Conservation (phyloP, 768 basidiomycete genomes). For the Leccinum disarticulatum region DNA sequence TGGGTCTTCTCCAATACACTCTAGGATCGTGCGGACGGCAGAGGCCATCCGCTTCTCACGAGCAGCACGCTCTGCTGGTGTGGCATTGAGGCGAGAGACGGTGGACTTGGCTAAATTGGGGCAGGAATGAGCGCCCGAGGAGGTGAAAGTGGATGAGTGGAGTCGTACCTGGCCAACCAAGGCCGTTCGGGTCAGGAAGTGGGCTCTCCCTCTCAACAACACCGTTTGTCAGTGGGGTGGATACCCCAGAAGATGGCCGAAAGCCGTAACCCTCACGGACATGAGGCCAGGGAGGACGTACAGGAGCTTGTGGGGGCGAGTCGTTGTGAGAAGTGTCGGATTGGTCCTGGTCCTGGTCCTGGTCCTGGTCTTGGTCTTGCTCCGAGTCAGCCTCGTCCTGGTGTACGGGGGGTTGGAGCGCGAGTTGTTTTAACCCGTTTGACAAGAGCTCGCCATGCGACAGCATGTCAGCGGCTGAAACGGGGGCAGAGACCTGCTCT, state of each 20-base stretch:
- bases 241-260: constrained; percentile 63
- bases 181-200: constrained; percentile 61
- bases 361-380: constrained; percentile 3
- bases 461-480: constrained; percentile 18
- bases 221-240: constrained; percentile 52
- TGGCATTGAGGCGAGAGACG: constrained; percentile 77
- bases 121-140: constrained; percentile 13
- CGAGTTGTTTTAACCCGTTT: constrained; percentile 47
- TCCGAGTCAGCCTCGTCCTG: background rate
- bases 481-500: background rate
- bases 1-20: constrained; percentile 98
- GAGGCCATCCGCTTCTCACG: constrained; percentile 75
- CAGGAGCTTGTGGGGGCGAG: constrained; percentile 15
- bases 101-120: constrained; percentile 77
- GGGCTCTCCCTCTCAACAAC: constrained; percentile 32
- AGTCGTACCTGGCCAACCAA: constrained; percentile 87
- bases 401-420: constrained; percentile 27
- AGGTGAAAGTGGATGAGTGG: background rate
- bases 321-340: constrained; percentile 7
- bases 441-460: constrained; percentile 44
- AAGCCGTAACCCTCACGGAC: constrained; percentile 82
- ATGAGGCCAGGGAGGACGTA: constrained; percentile 33
- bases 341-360: constrained; percentile 1
- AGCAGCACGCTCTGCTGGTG: constrained; percentile 65
- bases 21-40: constrained; percentile 89